phyloP scores from a whole-genome alignment of 2,329 filamentous ascomycete species.

The Alternaria alternata region DNA sequence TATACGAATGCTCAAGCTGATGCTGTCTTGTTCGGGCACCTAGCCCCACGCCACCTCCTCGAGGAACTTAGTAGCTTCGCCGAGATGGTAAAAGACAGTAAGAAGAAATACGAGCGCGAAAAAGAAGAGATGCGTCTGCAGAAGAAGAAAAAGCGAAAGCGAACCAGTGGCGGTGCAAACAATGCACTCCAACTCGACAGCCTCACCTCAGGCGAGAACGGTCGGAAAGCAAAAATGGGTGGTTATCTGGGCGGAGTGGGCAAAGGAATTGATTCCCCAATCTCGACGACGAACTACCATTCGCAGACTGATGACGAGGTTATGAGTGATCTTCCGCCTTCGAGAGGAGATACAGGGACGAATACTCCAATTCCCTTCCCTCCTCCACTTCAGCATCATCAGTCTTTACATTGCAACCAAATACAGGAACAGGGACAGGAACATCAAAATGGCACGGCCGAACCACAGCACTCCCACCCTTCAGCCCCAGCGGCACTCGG shows the following conservation, averaged over 20 bases:
- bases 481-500: conserved; percentile 37
- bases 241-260: conserved; percentile 6
- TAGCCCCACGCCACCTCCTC: conserved; percentile 83
- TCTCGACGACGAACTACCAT: conserved; percentile 10
- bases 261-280: conserved; percentile 25
- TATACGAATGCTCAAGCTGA: conserved; percentile 84
- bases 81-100: conserved; percentile 68
- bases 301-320: conserved; percentile 35
- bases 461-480: conserved; percentile 22
- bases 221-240: conserved; percentile 27
- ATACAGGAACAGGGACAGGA: background rate
- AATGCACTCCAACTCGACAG: conserved; percentile 42
- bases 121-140: conserved; percentile 40
- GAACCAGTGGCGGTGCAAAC: conserved; percentile 48
- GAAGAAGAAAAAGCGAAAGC: conserved; percentile 70
- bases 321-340: conserved; percentile 36
- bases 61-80: conserved; percentile 79
- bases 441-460: background rate
- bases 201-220: background rate
- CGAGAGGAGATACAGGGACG: conserved; percentile 23
- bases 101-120: conserved; percentile 44
- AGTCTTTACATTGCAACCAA: background rate
- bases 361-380: conserved; percentile 28
- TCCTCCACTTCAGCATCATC: background rate
- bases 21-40: conserved; percentile 83